Evolutionary conservation across 768 basidiomycete genomes (phyloP).

Genomic region (Trametes gibbosa): DNA sequence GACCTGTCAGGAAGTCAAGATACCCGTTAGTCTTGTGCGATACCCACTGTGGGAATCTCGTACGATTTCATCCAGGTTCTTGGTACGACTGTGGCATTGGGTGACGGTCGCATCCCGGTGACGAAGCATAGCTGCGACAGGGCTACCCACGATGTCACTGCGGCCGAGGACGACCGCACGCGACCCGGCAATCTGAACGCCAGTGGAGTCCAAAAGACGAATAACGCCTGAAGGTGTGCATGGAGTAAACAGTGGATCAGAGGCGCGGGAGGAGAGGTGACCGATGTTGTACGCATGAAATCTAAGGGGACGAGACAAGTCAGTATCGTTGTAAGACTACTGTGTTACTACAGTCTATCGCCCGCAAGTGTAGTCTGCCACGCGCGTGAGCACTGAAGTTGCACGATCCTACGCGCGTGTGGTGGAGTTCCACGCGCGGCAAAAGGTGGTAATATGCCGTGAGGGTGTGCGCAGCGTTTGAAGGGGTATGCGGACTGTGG

Average conservation of each 20-base stretch:
- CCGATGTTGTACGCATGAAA: constrained; percentile 99
- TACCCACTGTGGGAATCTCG: constrained; percentile 27
- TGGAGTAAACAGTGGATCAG: constrained; percentile 85
- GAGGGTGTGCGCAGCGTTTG: neutral
- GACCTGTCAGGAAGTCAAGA: constrained; percentile 45
- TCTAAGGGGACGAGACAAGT: constrained; percentile 38
- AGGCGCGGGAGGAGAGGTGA: constrained; percentile 86
- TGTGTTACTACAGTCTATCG: neutral
- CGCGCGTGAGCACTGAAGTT: neutral
- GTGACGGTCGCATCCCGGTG: constrained; percentile 94
- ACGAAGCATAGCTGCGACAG: constrained; percentile 87
- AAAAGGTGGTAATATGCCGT: neutral
- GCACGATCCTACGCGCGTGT: neutral
- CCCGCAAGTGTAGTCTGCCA: neutral
- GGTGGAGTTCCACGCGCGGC: neutral
- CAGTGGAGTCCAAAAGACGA: constrained; percentile 85
- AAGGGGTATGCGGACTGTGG: neutral
- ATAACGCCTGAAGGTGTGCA: constrained; percentile 96
- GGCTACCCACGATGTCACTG: constrained; percentile 96
- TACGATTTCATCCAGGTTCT: constrained; percentile 77
- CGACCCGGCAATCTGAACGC: constrained; percentile 70
- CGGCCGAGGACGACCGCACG: constrained; percentile 92
- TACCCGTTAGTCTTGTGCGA: neutral
- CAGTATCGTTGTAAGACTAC: neutral
- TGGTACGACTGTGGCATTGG: constrained; percentile 92